Evolutionary conservation across 225 moss, liverwort and hornwort species (phyloP), one percentile per base, ranked within the genome.

Genomic region (Bryum argenteum): DNA sequence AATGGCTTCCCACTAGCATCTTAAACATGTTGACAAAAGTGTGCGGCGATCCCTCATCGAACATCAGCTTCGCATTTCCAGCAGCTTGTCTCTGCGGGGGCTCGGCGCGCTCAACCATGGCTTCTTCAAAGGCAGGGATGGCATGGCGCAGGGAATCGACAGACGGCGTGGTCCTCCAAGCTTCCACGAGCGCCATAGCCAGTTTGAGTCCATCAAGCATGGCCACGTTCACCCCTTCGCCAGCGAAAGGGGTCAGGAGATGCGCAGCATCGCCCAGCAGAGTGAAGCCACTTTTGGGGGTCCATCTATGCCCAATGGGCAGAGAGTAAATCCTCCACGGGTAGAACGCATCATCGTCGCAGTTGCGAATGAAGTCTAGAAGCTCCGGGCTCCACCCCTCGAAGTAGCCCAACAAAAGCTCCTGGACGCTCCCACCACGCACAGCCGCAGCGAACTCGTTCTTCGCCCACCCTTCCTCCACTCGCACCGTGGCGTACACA

Each of bases 211-310:
- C 71, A 22, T 71, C 71, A 5, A 52, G 61, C 61, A 61, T 71
- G 22, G 71, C 71, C 21, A 71, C 52, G 47, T 61, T 71, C 61
- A 3, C 71, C 8, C 71, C 71, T 39, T 71, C 71, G 15, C 71
- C 71, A 2, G 71, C 71, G 22, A 71, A 71, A 16, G 71, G 71
- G 6, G 45, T 19, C 71, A 52, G 50, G 61, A 52, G 39, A 20
- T 71, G 71, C 12, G 71, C 71, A 12, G 71, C 71, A 38, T 71
- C 71, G 13, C 71, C 71, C 37, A 71, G 39, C 39, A 71, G 52
- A 11, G 71, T 71, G 51, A 71, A 16, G 15, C 71, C 71, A 11
- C 16, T 61, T 37, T 40, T 61, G 47, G 61, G 38, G 17, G 6
- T 61, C 71, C 71, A 71, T 8, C 10, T 7, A 17, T 61, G 61